Base-by-base conservation (phyloP, 345 rosid genomes). In the Acer campestre region DNA sequence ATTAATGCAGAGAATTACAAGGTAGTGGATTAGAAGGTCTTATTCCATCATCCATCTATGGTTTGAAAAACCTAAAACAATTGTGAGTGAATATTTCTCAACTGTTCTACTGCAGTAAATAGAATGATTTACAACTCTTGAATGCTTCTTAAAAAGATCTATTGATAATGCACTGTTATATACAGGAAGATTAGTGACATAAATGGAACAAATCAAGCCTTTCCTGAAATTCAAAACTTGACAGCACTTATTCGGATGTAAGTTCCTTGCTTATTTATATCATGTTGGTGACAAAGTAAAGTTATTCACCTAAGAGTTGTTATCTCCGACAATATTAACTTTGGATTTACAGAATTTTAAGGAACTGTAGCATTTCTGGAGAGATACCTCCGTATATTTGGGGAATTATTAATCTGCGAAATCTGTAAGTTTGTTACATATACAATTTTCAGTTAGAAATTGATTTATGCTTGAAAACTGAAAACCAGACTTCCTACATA, bases 181-280 rank as follows among this genome's bases (percentile, higher is more conserved):
- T 72, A 67, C 84, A 91, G 95, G 89, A 89, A 84, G 82, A 88
- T 91, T 66, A 83, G 85, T 17, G 90, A 89, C 71, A 76, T 87
- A 68, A 61, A 23, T 62, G 78, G 80, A 58, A 76, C 72, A 27
- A 8, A 72, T 69, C 79, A 85, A 73, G 31, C 74, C 23, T 77
- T 89, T 77, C 91, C 93, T 29, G 51, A 40, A 29, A 80, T 89
- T 11, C 70, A 68, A 51, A 89, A 82, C 85, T 73, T 82, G 68
- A 82, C 74, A 61, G 29, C 70, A 55, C 61, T 87, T 29, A 35
- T 3, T 3, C 61, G 82, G 70, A 22, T 85, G 90, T 87, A 83
- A 2, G 77, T 73, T 70, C 23, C 25, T 3, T 61, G n/a, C 22
- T 65, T 18, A 55, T 44, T 29, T 51, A 22, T 12, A 18, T 22